Evolutionary conservation across 106 monocot genomes (phyloP), one percentile per base, ranked within the genome.

Genomic region (Allium sativum): DNA sequence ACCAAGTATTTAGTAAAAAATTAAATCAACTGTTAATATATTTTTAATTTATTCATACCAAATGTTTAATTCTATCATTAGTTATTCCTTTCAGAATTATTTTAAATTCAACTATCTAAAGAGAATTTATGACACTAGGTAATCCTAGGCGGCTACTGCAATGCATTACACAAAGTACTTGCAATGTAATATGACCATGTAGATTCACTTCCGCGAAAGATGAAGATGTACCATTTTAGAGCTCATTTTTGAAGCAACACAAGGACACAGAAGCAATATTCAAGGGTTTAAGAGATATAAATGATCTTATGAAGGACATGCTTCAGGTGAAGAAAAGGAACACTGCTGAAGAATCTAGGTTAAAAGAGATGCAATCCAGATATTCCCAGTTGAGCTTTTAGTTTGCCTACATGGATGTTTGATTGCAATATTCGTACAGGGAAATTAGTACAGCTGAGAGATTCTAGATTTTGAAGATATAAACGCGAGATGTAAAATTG

Each of bases 381-480:
- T 98, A 92, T 71, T 88, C 98, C 12, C 82, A 92, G 51, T 87
- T 98, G 13, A 98, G 98, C 62, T 61, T 98, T 52, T 77, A 85
- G 62, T 88, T 98, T 68, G 91, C 98, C 1, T 92, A 98, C 76
- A 82, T 98, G 1, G 98, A 98, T 78, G 98, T 15, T 18, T 2
- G 31, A 14, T 2, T 9, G 12, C 4, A 21, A 18, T 12, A 47
- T 14, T n/a, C 10, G 10, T 3, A 22, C 63, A 52, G 15, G 31
- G 48, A 14, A 15, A 65, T 50, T 7, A 52, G 31, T 40, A 48
- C 52, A 52, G 18, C 10, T 16, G 67, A 21, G 9, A 43, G 43
- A 45, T 21, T 67, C 20, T 45, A 56, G 67, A 18, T 55, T 46
- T 14, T 67, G 67, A 56, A 67, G 22, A 67, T 56, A 67, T 21